Evolutionary conservation across 1,284 basidiomycete genomes (phyloP).

Genomic region (Trametes pubescens): DNA sequence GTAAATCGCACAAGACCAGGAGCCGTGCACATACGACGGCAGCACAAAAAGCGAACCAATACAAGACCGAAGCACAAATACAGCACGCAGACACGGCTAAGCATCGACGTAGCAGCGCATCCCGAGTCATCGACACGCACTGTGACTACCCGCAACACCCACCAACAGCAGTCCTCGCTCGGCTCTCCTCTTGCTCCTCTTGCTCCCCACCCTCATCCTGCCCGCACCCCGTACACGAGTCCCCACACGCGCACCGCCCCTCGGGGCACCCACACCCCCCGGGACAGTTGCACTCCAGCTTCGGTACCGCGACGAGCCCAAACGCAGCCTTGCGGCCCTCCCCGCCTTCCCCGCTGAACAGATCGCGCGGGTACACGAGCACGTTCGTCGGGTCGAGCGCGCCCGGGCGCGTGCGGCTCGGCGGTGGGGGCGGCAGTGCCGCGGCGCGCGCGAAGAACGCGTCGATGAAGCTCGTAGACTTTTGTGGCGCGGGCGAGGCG

Average conservation of each 20-base stretch:
- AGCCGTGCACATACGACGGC: not conserved
- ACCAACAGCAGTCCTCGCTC: not conserved
- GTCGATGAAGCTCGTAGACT: slow-evolving; percentile 54
- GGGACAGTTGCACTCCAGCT: slow-evolving; percentile 66
- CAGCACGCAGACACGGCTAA: not conserved
- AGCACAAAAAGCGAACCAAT: not conserved
- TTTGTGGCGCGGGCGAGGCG: not conserved
- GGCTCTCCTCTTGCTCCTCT: not conserved
- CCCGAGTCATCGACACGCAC: not conserved
- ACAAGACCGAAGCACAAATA: not conserved
- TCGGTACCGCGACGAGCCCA: slow-evolving; percentile 64
- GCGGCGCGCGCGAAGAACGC: slow-evolving; percentile 70
- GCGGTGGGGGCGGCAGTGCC: slow-evolving; percentile 61
- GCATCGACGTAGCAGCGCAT: not conserved
- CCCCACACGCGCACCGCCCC: slow-evolving; percentile 59
- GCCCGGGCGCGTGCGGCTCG: slow-evolving; percentile 46
- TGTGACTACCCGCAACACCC: slow-evolving; percentile 4
- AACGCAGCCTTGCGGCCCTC: slow-evolving; percentile 51
- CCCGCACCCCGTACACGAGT: slow-evolving; percentile 61
- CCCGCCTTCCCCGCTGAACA: slow-evolving; percentile 43
- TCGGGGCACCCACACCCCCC: slow-evolving; percentile 54
- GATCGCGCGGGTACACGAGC: slow-evolving; percentile 52
- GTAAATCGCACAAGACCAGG: not conserved
- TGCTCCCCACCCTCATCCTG: slow-evolving; percentile 13
- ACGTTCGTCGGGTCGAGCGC: slow-evolving; percentile 59